These are phyloP conservation scores for Thalassiosira mediterranea DNA, from an alignment of 352 stramenopile genomes.

Conservation along the genomic window DNA sequence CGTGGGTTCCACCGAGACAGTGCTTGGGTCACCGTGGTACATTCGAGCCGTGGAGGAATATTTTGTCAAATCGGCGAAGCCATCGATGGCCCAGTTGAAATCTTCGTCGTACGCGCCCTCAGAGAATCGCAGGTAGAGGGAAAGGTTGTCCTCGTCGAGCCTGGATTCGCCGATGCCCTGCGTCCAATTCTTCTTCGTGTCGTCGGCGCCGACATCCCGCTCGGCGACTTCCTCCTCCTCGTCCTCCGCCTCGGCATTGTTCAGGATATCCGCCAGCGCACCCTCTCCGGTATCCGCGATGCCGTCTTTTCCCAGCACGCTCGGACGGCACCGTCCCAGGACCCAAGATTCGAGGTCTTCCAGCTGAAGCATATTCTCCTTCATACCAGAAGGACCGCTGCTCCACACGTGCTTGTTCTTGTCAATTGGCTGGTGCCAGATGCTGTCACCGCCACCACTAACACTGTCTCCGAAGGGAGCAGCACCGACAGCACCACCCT, in stretches of 20 bases:
- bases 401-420: conserved; percentile 60
- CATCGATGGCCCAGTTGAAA: conserved; percentile 65
- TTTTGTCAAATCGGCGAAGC: conserved; percentile 77
- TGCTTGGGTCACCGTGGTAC: conserved; percentile 46
- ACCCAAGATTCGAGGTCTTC: conserved; percentile 81
- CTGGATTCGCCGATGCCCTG: conserved; percentile 78
- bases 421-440: conserved; percentile 33
- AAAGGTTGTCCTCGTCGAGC: conserved; percentile 84
- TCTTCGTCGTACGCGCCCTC: conserved; percentile 81
- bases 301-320: conserved; percentile 78
- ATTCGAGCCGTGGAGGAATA: conserved; percentile 64
- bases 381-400: conserved; percentile 66
- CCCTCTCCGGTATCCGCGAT: conserved; percentile 73
- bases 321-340: conserved; percentile 57
- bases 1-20: conserved; percentile 61
- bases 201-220: neutral
- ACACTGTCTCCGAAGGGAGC: neutral
- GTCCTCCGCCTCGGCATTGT: conserved; percentile 41
- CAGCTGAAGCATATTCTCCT: conserved; percentile 75
- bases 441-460: conserved; percentile 3
- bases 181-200: conserved; percentile 64
- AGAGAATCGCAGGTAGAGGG: conserved; percentile 80
- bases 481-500: neutral
- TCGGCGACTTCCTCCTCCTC: conserved; percentile 52
- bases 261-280: conserved; percentile 79